Percentiles rank a stretch among this genome's conserved stretches.
These are phyloP conservation scores for Ophiocordyceps sinensis DNA, from an alignment of 2,329 filamentous ascomycete genomes.

Conservation along the genomic window DNA sequence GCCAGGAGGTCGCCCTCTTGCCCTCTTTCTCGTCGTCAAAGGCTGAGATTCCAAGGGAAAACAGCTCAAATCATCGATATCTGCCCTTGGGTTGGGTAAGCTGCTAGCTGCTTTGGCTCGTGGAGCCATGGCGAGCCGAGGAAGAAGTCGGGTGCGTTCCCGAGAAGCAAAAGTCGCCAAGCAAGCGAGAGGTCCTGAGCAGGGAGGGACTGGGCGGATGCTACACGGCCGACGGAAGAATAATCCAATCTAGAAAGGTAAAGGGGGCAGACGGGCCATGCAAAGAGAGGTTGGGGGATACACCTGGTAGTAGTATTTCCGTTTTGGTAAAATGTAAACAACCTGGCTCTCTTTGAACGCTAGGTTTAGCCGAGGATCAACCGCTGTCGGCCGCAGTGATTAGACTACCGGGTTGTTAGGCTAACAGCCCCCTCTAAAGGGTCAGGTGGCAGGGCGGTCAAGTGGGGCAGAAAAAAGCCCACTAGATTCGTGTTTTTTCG, in stretches of 20 bases:
- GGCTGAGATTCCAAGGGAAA: constrained; percentile 5
- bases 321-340: constrained; percentile 12
- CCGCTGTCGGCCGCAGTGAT: too few species aligned
- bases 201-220: not conserved
- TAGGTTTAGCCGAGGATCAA: too few species aligned
- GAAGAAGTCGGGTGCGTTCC: not conserved
- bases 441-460: too few species aligned
- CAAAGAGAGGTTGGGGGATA: not conserved
- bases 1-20: constrained; percentile 24
- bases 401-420: too few species aligned
- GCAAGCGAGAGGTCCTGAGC: not conserved
- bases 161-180: not conserved
- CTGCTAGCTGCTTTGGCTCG: constrained; percentile 11
- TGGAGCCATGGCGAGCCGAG: constrained; percentile 9
- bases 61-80: constrained; percentile 18
- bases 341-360: too few species aligned
- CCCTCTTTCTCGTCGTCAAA: constrained; percentile 28
- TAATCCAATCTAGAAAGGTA: not conserved
- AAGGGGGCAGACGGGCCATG: too few species aligned
- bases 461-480: too few species aligned
- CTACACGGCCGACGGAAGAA: not conserved
- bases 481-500: too few species aligned
- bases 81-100: constrained; percentile 31
- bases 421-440: too few species aligned
- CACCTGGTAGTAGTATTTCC: too few species aligned